Base-by-base conservation (phyloP, 495 filamentous ascomycete species). In the Venustampulla echinocandica region DNA sequence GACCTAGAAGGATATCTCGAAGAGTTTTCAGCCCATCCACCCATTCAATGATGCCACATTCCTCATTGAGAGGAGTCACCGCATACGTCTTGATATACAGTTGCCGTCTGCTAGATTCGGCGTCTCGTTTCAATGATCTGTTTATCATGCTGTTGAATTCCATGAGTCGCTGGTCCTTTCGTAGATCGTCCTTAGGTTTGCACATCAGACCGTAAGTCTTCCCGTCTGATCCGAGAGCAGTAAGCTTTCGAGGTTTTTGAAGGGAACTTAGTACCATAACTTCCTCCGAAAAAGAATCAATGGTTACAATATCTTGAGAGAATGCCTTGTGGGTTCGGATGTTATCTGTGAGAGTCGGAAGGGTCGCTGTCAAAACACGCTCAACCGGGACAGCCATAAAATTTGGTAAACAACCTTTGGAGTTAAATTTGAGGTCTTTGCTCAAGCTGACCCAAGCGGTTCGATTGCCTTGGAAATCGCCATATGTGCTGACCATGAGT, bases 141-240 rank as follows among this genome's bases (percentile, higher is more conserved):
- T 97, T 96, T 66, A 99, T 95, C 81, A 96, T 90, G 46, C 82
- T 80, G 60, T 95, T 96, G 73, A 97, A 99, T 60, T 97, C 93
- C 93, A 99, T 97, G 17, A 98, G 78, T 37, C 92, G 85, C 56
- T 95, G 89, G 52, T 99, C 92, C 54, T 95, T 97, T 5, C 92
- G 84, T 4, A 99, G 74, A 62, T 99, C 93, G 59, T 97, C 92
- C 62, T 97, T 97, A 4, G 92, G 92, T 57, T 99, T 99, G 69
- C 93, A 92, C 37, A 99, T 74, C 13, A 96, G 77, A 21, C 83
- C 82, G 57, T 99, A 99, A 4, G 75, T 70, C 41, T 81, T 80
- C 10, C 92, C 92, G 64, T 99, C 88, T 0, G 85, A 89, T 4
- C 90, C 92, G 33, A 82, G 75, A 22, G 92, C 85, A 22, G 80